These are phyloP conservation scores for Eremothecium sinecaudum DNA, from an alignment of 1,139 yeast species.

Conservation along the genomic window DNA sequence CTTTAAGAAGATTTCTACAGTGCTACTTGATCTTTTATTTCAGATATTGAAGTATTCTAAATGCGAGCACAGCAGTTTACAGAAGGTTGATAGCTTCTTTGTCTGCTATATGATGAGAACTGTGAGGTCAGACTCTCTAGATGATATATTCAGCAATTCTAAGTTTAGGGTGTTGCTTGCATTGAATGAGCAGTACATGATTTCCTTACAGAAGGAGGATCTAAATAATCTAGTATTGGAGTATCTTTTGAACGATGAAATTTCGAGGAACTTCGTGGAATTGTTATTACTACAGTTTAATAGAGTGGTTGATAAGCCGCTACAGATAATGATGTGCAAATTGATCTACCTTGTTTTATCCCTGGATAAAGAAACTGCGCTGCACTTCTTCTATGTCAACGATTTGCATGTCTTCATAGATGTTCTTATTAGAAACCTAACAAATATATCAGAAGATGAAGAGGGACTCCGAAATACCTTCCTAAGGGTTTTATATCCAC, in stretches of 20 bases:
- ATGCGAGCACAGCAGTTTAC: constrained; percentile 37
- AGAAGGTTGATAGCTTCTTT: constrained; percentile 43
- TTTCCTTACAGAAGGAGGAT: constrained; percentile 38
- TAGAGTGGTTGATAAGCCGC: constrained; percentile 57
- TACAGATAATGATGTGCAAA: constrained; percentile 72
- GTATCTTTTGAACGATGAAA: constrained; percentile 32
- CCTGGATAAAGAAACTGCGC: constrained; percentile 50
- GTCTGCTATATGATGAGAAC: constrained; percentile 37
- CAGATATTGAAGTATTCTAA: constrained; percentile 45
- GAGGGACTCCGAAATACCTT: constrained; percentile 66
- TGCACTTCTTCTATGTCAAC: constrained; percentile 57
- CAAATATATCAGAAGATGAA: constrained; percentile 51
- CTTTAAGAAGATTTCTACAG: constrained; percentile 33
- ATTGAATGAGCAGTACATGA: constrained; percentile 78
- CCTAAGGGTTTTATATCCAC: constrained; percentile 63
- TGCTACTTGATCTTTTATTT: constrained; percentile 44
- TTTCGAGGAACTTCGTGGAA: constrained; percentile 45
- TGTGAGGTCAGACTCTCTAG: constrained; percentile 41
- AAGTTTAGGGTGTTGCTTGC: constrained; percentile 66
- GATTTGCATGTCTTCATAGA: constrained; percentile 83
- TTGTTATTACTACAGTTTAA: constrained; percentile 57
- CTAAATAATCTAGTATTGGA: constrained; percentile 43
- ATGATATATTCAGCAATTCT: constrained; percentile 57
- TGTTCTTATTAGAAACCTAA: constrained; percentile 70
- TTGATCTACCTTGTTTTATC: constrained; percentile 68